Evolutionary conservation across 805 yeast species (phyloP), one percentile per base, ranked within the genome.

Genomic region (Schwanniomyces occidentalis): DNA sequence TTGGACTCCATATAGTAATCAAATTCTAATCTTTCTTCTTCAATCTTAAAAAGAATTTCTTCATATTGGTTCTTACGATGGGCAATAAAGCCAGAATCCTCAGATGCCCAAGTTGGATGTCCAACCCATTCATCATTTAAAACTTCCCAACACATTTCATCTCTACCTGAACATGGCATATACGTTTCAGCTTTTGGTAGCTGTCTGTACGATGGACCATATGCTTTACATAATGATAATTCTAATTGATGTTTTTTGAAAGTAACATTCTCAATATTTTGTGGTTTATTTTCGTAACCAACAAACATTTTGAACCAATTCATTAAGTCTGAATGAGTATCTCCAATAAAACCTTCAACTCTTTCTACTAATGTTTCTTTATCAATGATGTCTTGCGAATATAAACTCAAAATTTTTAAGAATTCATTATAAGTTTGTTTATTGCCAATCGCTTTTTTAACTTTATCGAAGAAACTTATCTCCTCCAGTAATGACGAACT

Each of bases 41-140:
- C 99, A 39, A 90, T 87, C 57, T 95, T 83, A 68, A 89, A 90
- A 35, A 93, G 65, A 32, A 93, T 86, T 59, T 93, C 99, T 62
- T 93, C 99, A 58, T 91, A 93, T 65, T 93, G 99, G 57, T 93
- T 93, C 63, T 93, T 93, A 46, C 98, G 79, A 60, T 93, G 99
- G n/a, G 99, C 96, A 56, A 93, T 90, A 52, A 91, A 93, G 0
- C 99, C 99, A 8, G 96, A 86, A 60, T 93, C 99, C 60, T 93
- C 99, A 0, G 98, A 91, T 4, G 98, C 99, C 99, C 99, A 93
- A n/a, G 96, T 95, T 15, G 99, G 99, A 62, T 93, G 98, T 5
- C 97, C 96, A 22, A 93, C 98, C 97, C 98, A 93, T 62, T 91
- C 98, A 59, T 93, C 99, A 61, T 93, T 93, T 49, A 93, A 73